phyloP scores from a whole-genome alignment of 495 filamentous ascomycete species.

The Daldinia concentrica region DNA sequence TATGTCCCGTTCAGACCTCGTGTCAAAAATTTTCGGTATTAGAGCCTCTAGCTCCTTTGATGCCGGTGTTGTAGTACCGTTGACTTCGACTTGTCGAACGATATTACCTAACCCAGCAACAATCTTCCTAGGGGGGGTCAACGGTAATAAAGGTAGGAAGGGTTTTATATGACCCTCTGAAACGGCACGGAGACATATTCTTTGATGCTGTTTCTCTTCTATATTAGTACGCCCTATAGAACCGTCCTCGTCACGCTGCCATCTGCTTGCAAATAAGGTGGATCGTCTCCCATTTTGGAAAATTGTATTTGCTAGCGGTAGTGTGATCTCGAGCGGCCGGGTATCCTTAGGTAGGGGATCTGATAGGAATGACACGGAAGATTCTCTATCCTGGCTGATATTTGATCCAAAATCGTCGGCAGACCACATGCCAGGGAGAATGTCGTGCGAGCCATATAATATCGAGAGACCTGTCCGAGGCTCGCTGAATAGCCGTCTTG shows the following conservation, averaged over 20 bases:
- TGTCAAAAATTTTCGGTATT: conserved; percentile 67
- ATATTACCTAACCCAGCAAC: conserved; percentile 83
- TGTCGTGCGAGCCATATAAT: conserved; percentile 43
- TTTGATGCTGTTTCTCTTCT: conserved; percentile 44
- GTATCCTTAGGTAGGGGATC: conserved; percentile 33
- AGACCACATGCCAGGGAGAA: conserved; percentile 50
- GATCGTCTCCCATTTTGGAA: conserved; percentile 74
- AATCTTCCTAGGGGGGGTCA: conserved; percentile 72
- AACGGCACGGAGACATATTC: conserved; percentile 25
- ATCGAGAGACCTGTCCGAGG: conserved; percentile 54
- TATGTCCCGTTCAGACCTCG: conserved; percentile 35
- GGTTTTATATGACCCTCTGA: conserved; percentile 23
- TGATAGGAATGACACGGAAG: conserved; percentile 39
- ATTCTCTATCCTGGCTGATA: conserved; percentile 10
- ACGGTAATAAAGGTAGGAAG: conserved; percentile 65
- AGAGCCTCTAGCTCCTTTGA: conserved; percentile 77
- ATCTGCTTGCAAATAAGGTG: conserved; percentile 67
- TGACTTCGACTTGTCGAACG: conserved; percentile 69
- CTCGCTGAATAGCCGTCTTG: conserved; percentile 27
- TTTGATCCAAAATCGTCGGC: conserved; percentile 14
- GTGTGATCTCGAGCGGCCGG: conserved; percentile 47
- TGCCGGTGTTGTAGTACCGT: conserved; percentile 66
- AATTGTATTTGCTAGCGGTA: conserved; percentile 80
- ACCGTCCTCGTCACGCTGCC: conserved; percentile 50
- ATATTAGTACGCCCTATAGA: conserved; percentile 22